Base-by-base conservation (phyloP, 768 basidiomycete genomes). In the Hypholoma fasciculare region DNA sequence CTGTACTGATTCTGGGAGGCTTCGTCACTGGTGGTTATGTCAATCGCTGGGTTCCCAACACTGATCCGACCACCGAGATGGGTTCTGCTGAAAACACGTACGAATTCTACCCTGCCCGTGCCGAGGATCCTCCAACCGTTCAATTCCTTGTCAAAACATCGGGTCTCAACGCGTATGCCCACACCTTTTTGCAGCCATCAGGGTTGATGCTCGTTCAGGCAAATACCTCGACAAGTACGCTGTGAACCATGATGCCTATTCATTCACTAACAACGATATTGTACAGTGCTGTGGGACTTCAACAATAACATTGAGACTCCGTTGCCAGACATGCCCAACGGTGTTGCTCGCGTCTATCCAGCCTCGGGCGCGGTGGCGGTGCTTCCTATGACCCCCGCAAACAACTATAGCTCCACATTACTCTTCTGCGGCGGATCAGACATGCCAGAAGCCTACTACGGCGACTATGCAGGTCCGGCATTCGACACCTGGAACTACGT, bases 351-450 rank as follows among this genome's bases (percentile, higher is more conserved):
- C 19, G 90, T 93, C 1, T 96, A 96, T 68, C 94, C 94, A 8
- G 96, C 90, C 0, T 94, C 94, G 7, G 94, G 92, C 36, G 96
- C 89, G 0, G 82, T 82, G 2, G 90, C 90, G 47, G 93, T 98
- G 90, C 82, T 98, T 0, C 96, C 96, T 7, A 81, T 98, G 20
- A 96, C 92, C 1, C 89, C 90, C 7, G 88, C 80, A 20, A 97
- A 96, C 77, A 89, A 92, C 68, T 98, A 91, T 71, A 83, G 79
- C 0, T 92, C 89, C 0, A 92, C 93, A 0, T 67, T 97, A 39
- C 67, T 98, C 44, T 96, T 98, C 76, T 98, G 96, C 63, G 96
- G 96, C 48, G 96, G 96, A 27, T 83, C 85, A 4, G 81, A 89
- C 70, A 88, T 96, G 82, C 78, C 86, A 2, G 85, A 84, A 7